Evolutionary conservation across 768 basidiomycete genomes (phyloP).

Genomic region (Naganishia onofrii): DNA sequence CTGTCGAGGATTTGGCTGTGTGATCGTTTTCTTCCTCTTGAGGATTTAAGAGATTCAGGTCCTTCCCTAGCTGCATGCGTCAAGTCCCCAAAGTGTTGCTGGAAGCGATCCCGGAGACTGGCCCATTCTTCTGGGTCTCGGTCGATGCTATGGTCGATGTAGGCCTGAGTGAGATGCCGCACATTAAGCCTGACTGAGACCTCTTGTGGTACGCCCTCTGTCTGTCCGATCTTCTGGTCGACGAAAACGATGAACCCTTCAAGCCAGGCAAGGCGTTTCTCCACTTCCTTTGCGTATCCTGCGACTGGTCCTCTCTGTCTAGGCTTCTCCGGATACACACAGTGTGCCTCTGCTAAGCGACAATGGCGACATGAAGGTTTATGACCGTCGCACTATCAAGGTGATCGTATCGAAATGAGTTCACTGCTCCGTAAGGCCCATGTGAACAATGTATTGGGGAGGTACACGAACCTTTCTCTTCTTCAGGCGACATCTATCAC

Average conservation of each 20-base stretch:
- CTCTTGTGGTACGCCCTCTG: neutral
- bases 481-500: conserved; percentile 16
- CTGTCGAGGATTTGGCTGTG: conserved; percentile 16
- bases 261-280: conserved; percentile 15
- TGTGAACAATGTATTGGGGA: neutral
- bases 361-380: conserved; percentile 21
- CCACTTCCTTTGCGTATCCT: conserved; percentile 20
- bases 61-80: conserved; percentile 11
- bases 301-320: conserved; percentile 21
- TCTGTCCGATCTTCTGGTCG: neutral
- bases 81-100: conserved; percentile 16
- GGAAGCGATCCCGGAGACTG: neutral
- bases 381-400: conserved; percentile 9
- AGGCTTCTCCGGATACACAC: conserved; percentile 16
- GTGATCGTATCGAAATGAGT: neutral
- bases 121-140: conserved; percentile 17
- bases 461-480: conserved; percentile 3
- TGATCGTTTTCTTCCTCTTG: conserved; percentile 13
- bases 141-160: conserved; percentile 21
- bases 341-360: conserved; percentile 11
- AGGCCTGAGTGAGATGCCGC: conserved; percentile 2
- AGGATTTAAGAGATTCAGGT: conserved; percentile 6
- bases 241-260: conserved; percentile 19
- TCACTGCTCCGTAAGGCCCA: neutral
- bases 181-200: neutral